Evolutionary conservation across 2,329 filamentous ascomycete species (phyloP).

Genomic region (Achaetomium macrosporum): DNA sequence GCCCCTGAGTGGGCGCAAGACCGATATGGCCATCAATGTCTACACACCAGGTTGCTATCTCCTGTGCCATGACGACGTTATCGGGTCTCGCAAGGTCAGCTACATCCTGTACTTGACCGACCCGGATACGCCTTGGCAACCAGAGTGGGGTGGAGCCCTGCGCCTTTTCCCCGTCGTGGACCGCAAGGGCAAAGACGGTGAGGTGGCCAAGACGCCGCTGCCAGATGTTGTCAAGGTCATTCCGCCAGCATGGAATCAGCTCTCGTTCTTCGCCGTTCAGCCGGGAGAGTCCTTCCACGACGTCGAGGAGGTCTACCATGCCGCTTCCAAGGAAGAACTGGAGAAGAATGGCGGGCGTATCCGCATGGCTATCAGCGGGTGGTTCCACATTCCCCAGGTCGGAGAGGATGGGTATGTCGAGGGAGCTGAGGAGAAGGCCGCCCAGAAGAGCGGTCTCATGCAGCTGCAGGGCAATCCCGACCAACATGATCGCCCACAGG

Average conservation of each 20-base stretch:
- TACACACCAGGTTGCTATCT: conserved; percentile 96
- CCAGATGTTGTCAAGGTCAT: conserved; percentile 77
- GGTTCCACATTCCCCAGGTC: conserved; percentile 96
- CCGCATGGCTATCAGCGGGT: conserved; percentile 96
- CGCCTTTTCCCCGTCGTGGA: conserved; percentile 72
- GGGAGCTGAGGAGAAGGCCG: conserved; percentile 82
- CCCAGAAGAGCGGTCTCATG: conserved; percentile 83
- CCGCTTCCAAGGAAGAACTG: conserved; percentile 52
- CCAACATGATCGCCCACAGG: conserved; percentile 75
- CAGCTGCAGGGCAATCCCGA: conserved; percentile 90
- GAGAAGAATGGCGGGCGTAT: conserved; percentile 68
- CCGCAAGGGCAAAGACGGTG: conserved; percentile 60
- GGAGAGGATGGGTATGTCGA: conserved; percentile 88
- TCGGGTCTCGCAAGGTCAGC: conserved; percentile 90
- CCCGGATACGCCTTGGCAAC: conserved; percentile 83
- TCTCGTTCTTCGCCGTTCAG: conserved; percentile 97
- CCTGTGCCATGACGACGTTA: conserved; percentile 96
- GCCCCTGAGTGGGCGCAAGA: conserved; percentile 84
- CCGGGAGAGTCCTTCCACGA: conserved; percentile 99
- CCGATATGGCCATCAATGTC: conserved; percentile 98
- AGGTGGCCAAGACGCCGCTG: conserved; percentile 71
- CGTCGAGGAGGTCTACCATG: conserved; percentile 92
- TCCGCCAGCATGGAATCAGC: conserved; percentile 92
- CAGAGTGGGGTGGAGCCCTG: conserved; percentile 87
- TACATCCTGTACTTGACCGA: conserved; percentile 96